Base-by-base conservation (phyloP, 2,329 filamentous ascomycete species). In the Sporothrix protearum region DNA sequence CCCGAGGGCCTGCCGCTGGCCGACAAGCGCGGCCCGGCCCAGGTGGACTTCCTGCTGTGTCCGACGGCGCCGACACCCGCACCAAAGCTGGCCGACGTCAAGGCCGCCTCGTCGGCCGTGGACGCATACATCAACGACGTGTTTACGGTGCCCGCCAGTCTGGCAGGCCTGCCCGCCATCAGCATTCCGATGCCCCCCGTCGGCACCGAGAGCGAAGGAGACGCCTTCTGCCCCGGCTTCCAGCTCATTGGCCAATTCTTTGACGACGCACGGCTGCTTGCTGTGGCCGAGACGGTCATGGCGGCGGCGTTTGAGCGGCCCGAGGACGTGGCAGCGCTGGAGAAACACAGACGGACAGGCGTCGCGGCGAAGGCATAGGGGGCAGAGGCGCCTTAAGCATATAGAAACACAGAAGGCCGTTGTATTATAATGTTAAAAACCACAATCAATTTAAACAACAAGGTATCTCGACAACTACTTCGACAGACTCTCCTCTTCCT, bases 51-150 rank as follows among this genome's bases (percentile, higher is more conserved):
- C 53, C 84, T 99, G 49, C 81, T 99, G 22, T 94, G 91, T 73
- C 96, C 96, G 0, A 98, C 95, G 0, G 91, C 94, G 8, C 94
- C 94, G 36, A 87, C 81, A 6, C 80, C 79, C 22, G 81, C 84
- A 5, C 81, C 82, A 0, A 83, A 83, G 59, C 80, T 80, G 71
- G 72, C 71, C 51, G 71, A 75, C 33, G 71, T 76, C 2, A 33
- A 12, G 12, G 69, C 71, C 0, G 76, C 82, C 73, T 84, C 88
- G 79, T 84, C 81, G 61, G 83, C 86, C 10, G 82, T 97, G n/a
- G 89, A 95, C 76, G 87, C 87, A 1, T 98, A 97, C 78, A 92
- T 92, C 84, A 97, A 96, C 77, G 96, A 99, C 81, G 91, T 98
- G 1, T 95, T 98, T 77, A 98, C 96, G 0, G 95, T 99, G 1